phyloP scores from a whole-genome alignment of 2,329 filamentous ascomycete genomes.

The Alternaria rosae region DNA sequence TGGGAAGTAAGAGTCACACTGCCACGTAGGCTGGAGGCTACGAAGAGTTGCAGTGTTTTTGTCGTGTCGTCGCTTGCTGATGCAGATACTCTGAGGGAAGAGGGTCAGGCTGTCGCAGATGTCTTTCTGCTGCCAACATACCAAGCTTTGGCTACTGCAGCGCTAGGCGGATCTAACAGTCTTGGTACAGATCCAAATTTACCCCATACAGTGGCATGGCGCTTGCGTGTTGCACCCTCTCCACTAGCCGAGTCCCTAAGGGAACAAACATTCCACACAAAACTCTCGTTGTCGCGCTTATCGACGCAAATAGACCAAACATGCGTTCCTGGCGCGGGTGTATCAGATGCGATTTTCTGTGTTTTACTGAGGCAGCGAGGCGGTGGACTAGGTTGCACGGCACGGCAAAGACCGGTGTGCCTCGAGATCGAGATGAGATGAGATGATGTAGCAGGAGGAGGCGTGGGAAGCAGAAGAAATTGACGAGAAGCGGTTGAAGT shows the following conservation, averaged over 20 bases:
- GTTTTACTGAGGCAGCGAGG: slow-evolving; percentile 14
- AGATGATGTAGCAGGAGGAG: neutral
- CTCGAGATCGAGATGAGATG: neutral
- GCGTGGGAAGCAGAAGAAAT: slow-evolving; percentile 2
- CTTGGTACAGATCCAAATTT: slow-evolving; percentile 28
- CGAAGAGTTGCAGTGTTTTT: neutral
- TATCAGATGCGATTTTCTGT: slow-evolving; percentile 11
- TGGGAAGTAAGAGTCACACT: neutral
- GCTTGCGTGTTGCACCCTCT: slow-evolving; percentile 9
- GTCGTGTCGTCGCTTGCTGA: neutral
- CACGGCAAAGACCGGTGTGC: slow-evolving; percentile 8
- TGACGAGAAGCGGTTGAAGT: slow-evolving; percentile 3
- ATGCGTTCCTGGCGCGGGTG: slow-evolving; percentile 13
- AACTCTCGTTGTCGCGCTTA: slow-evolving; percentile 22
- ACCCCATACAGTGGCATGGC: slow-evolving; percentile 18
- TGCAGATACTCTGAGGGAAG: neutral
- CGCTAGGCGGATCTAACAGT: slow-evolving; percentile 12
- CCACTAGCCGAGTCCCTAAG: slow-evolving; percentile 3
- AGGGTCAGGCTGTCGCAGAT: slow-evolving; percentile 2
- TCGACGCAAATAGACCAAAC: slow-evolving; percentile 19
- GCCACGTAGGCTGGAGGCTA: neutral
- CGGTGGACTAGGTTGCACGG: neutral
- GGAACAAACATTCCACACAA: slow-evolving; percentile 1
- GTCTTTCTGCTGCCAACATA: slow-evolving; percentile 8
- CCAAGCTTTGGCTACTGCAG: slow-evolving; percentile 29